phyloP scores from a whole-genome alignment of 2,329 filamentous ascomycete genomes.

The Penicillium sclerotiorum region DNA sequence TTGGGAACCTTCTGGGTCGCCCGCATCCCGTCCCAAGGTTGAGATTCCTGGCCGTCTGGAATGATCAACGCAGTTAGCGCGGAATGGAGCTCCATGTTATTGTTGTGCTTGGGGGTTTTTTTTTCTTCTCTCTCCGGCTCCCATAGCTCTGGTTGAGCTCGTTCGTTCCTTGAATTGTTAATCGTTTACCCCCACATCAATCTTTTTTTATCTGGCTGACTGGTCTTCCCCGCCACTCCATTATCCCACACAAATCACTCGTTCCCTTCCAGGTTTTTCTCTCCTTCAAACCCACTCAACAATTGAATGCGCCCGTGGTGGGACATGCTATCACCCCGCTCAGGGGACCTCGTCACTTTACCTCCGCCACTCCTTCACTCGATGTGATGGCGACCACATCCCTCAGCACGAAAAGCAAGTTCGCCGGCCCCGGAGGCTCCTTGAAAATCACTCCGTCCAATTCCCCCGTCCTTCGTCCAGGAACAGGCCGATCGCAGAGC shows the following conservation, averaged over 20 bases:
- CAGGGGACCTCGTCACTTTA: constrained; percentile 28
- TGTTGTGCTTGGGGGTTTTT: constrained; percentile 7
- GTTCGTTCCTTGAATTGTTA: neutral
- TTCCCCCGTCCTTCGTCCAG: constrained; percentile 68
- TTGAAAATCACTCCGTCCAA: constrained; percentile 75
- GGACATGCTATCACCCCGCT: constrained; percentile 32
- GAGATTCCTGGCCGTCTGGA: constrained; percentile 24
- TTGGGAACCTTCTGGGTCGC: neutral
- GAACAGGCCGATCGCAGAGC: constrained; percentile 65
- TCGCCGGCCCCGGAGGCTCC: constrained; percentile 35
- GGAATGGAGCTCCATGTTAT: constrained; percentile 22
- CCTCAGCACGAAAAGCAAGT: constrained; percentile 38
- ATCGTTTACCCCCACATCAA: no score
- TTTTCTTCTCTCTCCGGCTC: neutral
- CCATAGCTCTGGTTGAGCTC: neutral
- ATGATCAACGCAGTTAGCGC: constrained; percentile 22
- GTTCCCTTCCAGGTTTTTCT: constrained; percentile 9
- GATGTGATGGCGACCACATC: constrained; percentile 41
- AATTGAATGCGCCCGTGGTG: constrained; percentile 34
- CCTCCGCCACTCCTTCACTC: constrained; percentile 19
- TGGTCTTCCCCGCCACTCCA: constrained; percentile 5
- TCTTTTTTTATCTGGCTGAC: no score
- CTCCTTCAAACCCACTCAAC: constrained; percentile 16
- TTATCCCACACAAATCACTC: constrained; percentile 6
- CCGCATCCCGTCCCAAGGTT: constrained; percentile 3